Evolutionary conservation across 2,329 filamentous ascomycete genomes (phyloP).

Genomic region (Stachybotrys chartarum): DNA sequence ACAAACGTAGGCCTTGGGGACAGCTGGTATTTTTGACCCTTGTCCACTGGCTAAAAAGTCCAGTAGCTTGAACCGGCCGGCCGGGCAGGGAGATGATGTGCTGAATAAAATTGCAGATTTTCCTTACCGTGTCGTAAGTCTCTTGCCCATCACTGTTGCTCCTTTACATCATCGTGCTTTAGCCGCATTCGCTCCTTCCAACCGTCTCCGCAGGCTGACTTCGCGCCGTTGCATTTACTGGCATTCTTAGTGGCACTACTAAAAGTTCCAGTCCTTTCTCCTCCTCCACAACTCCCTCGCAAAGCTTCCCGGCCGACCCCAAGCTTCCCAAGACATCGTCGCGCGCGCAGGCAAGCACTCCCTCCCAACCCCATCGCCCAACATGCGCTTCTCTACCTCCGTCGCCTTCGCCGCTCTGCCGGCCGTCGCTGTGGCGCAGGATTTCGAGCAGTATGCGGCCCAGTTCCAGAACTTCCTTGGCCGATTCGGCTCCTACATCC

Average conservation of each 20-base stretch:
- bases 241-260: background rate
- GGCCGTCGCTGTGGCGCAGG: slow-evolving; percentile 45
- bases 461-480: slow-evolving; percentile 59
- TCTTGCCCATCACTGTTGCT: background rate
- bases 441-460: slow-evolving; percentile 51
- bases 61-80: too few relatives aligned
- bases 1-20: too few relatives aligned
- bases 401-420: slow-evolving; percentile 47
- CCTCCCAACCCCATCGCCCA: slow-evolving; percentile 13
- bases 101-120: background rate
- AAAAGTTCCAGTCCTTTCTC: background rate
- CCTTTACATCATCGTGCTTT: background rate
- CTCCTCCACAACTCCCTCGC: background rate
- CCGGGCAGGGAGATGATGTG: background rate
- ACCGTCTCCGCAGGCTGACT: background rate
- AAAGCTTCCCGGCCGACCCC: background rate
- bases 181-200: background rate
- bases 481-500: slow-evolving; percentile 47
- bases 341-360: background rate
- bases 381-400: slow-evolving; percentile 52
- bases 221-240: background rate
- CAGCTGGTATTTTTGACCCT: too few relatives aligned
- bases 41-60: too few relatives aligned
- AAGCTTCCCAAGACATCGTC: background rate
- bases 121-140: background rate